phyloP scores from a whole-genome alignment of 2,329 filamentous ascomycete genomes.

The Alternaria atra region DNA sequence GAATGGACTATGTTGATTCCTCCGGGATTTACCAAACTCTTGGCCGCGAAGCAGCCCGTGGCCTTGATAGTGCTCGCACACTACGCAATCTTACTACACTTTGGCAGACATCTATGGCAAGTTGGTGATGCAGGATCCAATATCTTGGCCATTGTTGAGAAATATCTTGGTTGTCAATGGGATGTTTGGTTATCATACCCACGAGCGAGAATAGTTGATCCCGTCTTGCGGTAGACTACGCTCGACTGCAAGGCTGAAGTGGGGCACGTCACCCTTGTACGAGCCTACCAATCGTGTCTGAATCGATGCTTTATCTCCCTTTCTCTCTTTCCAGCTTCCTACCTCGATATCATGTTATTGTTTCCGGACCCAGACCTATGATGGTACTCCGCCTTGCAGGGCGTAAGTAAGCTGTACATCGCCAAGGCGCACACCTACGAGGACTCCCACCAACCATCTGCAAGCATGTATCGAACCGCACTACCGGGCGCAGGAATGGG shows the following conservation, averaged over 20 bases:
- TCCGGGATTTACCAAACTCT: conserved; percentile 47
- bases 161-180: conserved; percentile 54
- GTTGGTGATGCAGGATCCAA: conserved; percentile 29
- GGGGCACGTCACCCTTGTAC: neutral
- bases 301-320: neutral
- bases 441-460: neutral
- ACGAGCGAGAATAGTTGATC: neutral
- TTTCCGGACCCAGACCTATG: neutral
- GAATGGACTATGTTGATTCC: conserved; percentile 51
- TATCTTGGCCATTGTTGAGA: conserved; percentile 57
- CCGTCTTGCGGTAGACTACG: neutral
- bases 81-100: conserved; percentile 61
- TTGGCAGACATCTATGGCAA: conserved; percentile 31
- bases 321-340: neutral
- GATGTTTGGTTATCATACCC: conserved; percentile 16
- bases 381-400: neutral
- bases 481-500: neutral
- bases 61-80: conserved; percentile 61
- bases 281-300: neutral
- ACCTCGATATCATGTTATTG: neutral
- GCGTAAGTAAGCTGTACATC: neutral
- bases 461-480: neutral
- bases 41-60: conserved; percentile 52
- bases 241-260: neutral
- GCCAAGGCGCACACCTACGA: neutral